A percentile compares a stretch with the other conserved stretches of the same genome.
phyloP scores from a whole-genome alignment of 352 stramenopile genomes.

The Globisporangium recalcitrans region DNA sequence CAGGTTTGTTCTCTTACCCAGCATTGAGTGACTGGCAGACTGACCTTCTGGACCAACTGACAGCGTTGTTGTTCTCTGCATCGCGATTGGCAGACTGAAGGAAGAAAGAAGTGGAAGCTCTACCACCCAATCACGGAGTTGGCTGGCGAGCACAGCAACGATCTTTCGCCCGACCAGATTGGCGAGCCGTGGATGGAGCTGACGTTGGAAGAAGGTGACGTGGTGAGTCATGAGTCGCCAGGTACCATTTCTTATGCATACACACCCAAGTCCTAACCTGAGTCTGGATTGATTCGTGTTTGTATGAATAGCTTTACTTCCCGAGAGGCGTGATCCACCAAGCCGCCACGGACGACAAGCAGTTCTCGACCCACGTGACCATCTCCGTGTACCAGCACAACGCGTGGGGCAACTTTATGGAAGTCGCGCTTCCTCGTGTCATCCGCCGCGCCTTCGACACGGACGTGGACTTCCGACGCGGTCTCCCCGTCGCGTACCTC shows the following conservation, averaged over 20 bases:
- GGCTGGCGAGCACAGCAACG: constrained; percentile 72
- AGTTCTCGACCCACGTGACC: constrained; percentile 86
- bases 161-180: constrained; percentile 59
- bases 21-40: not conserved
- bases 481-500: constrained; percentile 71
- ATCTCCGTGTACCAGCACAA: constrained; percentile 88
- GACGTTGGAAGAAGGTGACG: constrained; percentile 74
- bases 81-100: constrained; percentile 46
- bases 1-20: constrained; percentile 18
- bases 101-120: constrained; percentile 86
- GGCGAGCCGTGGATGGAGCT: constrained; percentile 79
- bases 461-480: constrained; percentile 64
- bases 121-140: constrained; percentile 72
- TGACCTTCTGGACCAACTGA: not conserved
- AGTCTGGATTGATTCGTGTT: not conserved
- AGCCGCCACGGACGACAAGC: constrained; percentile 60
- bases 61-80: no score
- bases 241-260: no score
- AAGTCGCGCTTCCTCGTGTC: constrained; percentile 68
- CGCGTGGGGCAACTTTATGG: constrained; percentile 85
- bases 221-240: no score
- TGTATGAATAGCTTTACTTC: constrained; percentile 67
- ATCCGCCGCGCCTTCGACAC: constrained; percentile 77
- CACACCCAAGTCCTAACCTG: not conserved
- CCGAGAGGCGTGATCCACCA: constrained; percentile 77